phyloP scores from a whole-genome alignment of 2,329 filamentous ascomycete genomes.

The Aspergillus terreus region DNA sequence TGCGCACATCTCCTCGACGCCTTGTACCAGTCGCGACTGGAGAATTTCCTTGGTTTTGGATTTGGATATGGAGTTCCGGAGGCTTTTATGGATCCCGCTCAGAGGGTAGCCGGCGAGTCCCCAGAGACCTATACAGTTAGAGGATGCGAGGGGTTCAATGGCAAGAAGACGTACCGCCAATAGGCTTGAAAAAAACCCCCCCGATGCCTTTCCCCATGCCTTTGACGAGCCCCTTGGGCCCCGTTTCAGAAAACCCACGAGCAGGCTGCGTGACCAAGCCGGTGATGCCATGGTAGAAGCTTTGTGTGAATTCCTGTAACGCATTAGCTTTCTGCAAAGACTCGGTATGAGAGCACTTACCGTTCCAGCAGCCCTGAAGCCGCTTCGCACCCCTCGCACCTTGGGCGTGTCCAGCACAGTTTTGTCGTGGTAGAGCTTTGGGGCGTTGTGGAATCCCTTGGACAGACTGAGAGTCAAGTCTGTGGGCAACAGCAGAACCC shows the following conservation, averaged over 20 bases:
- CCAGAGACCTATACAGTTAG: conserved; percentile 21
- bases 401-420: conserved; percentile 75
- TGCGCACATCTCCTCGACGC: conserved; percentile 24
- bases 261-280: conserved; percentile 76
- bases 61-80: conserved; percentile 25
- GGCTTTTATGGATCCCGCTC: conserved; percentile 27
- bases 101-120: conserved; percentile 29
- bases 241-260: conserved; percentile 64
- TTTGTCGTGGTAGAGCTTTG: conserved; percentile 78
- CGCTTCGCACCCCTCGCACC: conserved; percentile 72
- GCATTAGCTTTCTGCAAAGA: background rate
- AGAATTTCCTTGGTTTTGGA: conserved; percentile 26
- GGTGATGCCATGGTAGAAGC: conserved; percentile 76
- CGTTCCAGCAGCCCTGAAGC: conserved; percentile 72
- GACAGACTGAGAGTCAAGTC: conserved; percentile 80
- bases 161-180: conserved; percentile 56
- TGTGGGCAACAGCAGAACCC: conserved; percentile 76
- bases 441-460: conserved; percentile 84
- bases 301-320: conserved; percentile 63
- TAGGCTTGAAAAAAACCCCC: conserved; percentile 76
- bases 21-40: conserved; percentile 24
- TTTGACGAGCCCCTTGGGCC: conserved; percentile 66
- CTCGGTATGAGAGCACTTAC: conserved; percentile 26
- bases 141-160: background rate
- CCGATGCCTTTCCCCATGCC: conserved; percentile 80